Evolutionary conservation across 768 basidiomycete genomes (phyloP).

Genomic region (Cystobasidium ongulense): DNA sequence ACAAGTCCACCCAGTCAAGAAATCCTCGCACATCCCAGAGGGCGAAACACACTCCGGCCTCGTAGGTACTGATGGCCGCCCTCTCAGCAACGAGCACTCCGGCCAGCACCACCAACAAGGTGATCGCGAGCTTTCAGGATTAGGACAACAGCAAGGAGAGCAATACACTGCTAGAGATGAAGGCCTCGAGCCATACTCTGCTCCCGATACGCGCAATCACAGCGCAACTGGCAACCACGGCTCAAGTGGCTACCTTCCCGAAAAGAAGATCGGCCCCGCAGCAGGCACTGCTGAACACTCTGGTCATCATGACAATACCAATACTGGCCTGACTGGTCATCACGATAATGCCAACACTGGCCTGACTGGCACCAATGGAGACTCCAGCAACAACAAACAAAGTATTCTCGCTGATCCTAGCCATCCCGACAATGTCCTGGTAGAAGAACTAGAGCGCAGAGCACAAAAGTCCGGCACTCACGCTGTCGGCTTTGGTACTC

Average conservation of each 20-base stretch:
- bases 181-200: constrained; percentile 7
- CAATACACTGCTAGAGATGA: constrained; percentile 3
- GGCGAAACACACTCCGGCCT: neutral
- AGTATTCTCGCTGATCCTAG: neutral
- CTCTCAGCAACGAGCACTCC: neutral
- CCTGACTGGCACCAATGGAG: neutral
- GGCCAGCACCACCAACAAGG: neutral
- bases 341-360: neutral
- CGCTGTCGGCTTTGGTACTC: constrained; percentile 1
- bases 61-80: neutral
- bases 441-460: neutral
- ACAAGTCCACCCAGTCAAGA: neutral
- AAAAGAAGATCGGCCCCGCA: constrained; percentile 10
- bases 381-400: neutral
- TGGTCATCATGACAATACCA: neutral
- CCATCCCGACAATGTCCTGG: neutral
- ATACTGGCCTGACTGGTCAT: neutral
- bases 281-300: neutral
- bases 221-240: neutral
- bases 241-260: constrained; percentile 5
- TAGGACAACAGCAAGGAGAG: constrained; percentile 5
- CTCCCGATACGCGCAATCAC: neutral
- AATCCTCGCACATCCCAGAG: constrained; percentile 10
- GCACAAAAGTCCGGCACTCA: neutral
- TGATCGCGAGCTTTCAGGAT: neutral